Evolutionary conservation across 106 monocot species (phyloP).

Genomic region (Xerophyta viscosa): DNA sequence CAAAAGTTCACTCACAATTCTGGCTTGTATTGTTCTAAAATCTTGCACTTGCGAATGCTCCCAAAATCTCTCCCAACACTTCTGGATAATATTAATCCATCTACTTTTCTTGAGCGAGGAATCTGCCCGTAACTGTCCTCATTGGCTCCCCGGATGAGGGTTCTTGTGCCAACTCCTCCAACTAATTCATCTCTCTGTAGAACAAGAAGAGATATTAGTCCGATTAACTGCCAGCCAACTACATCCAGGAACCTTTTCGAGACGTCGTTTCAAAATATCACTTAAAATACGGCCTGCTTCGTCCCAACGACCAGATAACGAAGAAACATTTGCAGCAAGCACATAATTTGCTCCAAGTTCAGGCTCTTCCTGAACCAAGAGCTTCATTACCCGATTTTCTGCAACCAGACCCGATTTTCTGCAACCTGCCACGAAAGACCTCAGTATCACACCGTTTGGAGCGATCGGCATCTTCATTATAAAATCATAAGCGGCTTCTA

Average conservation of each 20-base stretch:
- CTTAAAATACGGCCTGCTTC: constrained; percentile 13
- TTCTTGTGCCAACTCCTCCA: no score
- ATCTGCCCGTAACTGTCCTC: no score
- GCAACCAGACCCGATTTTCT: constrained; percentile 7
- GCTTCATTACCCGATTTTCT: constrained; percentile 4
- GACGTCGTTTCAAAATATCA: constrained; percentile 1
- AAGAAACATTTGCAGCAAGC: constrained; percentile 17
- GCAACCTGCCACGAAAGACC: constrained; percentile 23
- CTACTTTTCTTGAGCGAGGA: no score
- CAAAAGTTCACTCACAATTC: no score
- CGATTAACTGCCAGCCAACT: constrained; percentile 23
- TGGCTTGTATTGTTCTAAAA: no score
- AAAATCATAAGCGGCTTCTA: constrained; percentile 20
- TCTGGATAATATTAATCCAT: no score
- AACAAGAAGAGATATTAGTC: no score
- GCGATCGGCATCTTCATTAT: constrained; percentile 21
- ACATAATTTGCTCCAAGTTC: constrained; percentile 31
- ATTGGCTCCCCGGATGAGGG: no score
- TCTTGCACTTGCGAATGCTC: no score
- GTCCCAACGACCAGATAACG: constrained; percentile 16
- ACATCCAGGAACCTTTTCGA: constrained; percentile 22
- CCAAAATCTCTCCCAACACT: no score
- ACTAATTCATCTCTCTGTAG: no score
- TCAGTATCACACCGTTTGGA: constrained; percentile 26
- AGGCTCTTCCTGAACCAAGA: constrained; percentile 16